These are phyloP conservation scores for Cystobasidiaceae sp. DNA, from an alignment of 1,284 basidiomycete species.

Conservation along the genomic window DNA sequence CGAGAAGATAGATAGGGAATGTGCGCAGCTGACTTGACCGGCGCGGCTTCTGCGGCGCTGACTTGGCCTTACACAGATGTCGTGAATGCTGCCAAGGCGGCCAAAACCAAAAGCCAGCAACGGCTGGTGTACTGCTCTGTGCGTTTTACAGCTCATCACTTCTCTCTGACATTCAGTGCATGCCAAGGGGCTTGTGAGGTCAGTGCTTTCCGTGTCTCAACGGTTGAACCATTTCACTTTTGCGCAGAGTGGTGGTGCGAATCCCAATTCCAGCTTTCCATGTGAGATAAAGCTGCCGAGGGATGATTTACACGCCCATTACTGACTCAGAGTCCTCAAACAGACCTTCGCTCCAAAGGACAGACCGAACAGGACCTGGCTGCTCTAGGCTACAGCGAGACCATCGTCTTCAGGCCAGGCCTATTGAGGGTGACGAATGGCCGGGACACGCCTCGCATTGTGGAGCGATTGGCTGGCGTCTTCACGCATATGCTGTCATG, in stretches of 20 bases:
- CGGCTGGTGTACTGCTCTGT: constrained; percentile 66
- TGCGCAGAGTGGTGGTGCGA: constrained; percentile 54
- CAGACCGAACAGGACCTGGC: constrained; percentile 65
- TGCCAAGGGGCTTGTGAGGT: too few species aligned
- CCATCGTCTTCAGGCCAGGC: constrained; percentile 62
- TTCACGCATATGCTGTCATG: constrained; percentile 47
- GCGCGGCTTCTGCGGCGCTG: too few species aligned
- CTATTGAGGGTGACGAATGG: constrained; percentile 49
- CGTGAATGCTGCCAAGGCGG: constrained; percentile 61
- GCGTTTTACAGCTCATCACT: constrained; percentile 50
- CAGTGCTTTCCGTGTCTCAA: too few species aligned
- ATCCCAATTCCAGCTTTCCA: constrained; percentile 53
- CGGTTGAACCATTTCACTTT: too few species aligned
- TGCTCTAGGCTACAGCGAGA: constrained; percentile 60
- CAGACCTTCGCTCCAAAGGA: constrained; percentile 57
- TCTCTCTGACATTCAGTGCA: too few species aligned
- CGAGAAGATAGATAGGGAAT: constrained; percentile 68
- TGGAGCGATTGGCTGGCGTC: constrained; percentile 52
- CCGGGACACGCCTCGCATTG: constrained; percentile 50
- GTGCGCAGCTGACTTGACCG: constrained; percentile 41
- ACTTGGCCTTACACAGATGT: constrained; percentile 52
- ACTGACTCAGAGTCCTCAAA: not conserved
- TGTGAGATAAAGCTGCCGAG: too few species aligned
- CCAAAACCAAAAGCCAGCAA: constrained; percentile 56
- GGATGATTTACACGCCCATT: too few species aligned